Base-by-base conservation (phyloP, 768 basidiomycete species). In the Myochromella boudieri region DNA sequence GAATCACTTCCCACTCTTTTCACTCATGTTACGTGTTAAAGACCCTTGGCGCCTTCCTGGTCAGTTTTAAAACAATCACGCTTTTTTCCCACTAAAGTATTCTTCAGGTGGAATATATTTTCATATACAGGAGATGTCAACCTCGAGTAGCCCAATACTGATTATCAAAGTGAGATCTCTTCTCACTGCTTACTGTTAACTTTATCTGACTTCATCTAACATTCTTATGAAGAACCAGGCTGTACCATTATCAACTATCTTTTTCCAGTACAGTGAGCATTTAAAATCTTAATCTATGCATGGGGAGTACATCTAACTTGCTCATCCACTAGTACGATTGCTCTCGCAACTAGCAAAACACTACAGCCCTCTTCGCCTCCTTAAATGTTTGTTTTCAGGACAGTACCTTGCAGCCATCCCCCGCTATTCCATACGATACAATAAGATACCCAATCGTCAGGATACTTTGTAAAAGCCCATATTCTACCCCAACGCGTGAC, bases 1-100 rank as follows among this genome's bases (percentile, higher is more conserved):
- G 74, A 95, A 97, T 52, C 85, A 92, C 53, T 97, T 97, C 53
- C 94, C 95, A 1, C 69, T 98, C 2, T 97, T 97, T 62, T 87
- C 86, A 0, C 63, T 97, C 22, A 82, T 95, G 77, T 62, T 97
- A 24, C 74, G 91, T 21, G 54, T 83, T 6, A 97, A 97, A 63
- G 91, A 95, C 59, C 84, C 91, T 1, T 75, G 77, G 56, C 74
- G 95, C 22, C 59, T 97, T 6, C 92, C 95, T 47, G 90, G 94
- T 87, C 45, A 43, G 61, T 20, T 20, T 46, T 26, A 49, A 26
- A 18, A 4, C 6, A 20, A 20, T n/a, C 11, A 27, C 17, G 14
- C 15, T 3, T 27, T 22, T 20, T 6, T n/a, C 9, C 25, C 21
- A 36, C 42, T 37, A 11, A 18, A 28, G 28, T 12, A 26, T 6